Evolutionary conservation across 306 rosid genomes (phyloP), one percentile per base, ranked within the genome.

Genomic region (Malus sylvestris): DNA sequence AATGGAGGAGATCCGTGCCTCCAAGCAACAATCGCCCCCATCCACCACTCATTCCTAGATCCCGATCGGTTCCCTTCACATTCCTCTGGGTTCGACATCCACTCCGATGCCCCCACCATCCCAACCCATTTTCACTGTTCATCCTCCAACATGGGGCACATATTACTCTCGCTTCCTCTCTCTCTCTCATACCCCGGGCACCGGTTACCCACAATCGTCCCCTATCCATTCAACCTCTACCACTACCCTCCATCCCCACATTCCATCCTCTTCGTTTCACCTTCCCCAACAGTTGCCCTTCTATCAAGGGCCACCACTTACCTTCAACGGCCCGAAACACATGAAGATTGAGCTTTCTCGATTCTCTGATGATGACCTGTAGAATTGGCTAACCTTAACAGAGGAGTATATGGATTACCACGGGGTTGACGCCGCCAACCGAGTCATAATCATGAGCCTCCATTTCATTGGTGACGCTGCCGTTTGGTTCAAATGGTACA

Each of bases 341-440:
- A 45, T 45, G 16, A 45, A 45, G 6, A 45, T 4, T 13, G 6
- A 45, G 2, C 2, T 13, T 2, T 13, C 5, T 0, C 18, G 0
- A 1, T 45, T 45, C 6, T 45, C 0, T 0, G 0, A 1, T 0
- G 1, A 45, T 13, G 6, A 4, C 18, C 18, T 0, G 5, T 13
- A 45, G 2, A 45, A 16, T 3, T 45, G 1, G 16, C 0, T 45
- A 0, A 0, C 51, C 16, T 0, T 45, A 1, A 2, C 2, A 0
- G 0, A 45, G 0, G 1, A 45, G 16, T 45, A 45, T 45, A 3
- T 12, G 0, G 5, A 45, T 11, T 45, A 45, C 5, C 6, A 45
- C 0, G 0, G 2, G 2, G 6, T 45, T 0, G 18, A 4, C 2
- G 5, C 6, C 2, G 0, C 0, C 52, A 13, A 45, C 0, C 0